Base-by-base conservation (phyloP, 2,329 filamentous ascomycete species). In the Shiraia bambusicola region DNA sequence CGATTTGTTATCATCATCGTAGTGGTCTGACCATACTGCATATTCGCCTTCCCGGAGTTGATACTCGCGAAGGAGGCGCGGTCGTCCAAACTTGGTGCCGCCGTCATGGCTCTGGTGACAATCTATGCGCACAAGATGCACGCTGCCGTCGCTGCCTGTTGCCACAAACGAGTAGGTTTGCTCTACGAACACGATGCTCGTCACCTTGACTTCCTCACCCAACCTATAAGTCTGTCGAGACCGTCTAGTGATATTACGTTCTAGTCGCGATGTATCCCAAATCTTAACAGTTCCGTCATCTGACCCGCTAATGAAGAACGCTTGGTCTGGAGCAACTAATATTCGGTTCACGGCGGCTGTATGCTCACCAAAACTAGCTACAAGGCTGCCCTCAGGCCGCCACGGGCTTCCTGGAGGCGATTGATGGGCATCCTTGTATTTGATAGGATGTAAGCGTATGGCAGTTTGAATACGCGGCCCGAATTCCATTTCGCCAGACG, bases 151-250 rank as follows among this genome's bases (percentile, higher is more conserved):
- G 33, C 81, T 89, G 4, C 88, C 91, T 37, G 88, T 93, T 61
- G 88, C 95, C 47, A 95, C 78, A 63, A 98, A 97, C 15, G 88
- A 91, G 66, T 97, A 90, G 0, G 91, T 95, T 53, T 90, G 87
- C 61, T 97, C 91, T 28, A 98, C 82, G 63, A 98, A 97, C 55
- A 88, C 91, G 15, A 98, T 69, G 11, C 88, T 84, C 22, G 88
- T 83, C 2, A 97, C 86, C 45, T 82, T 86, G 0, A 84, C 79
- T 2, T 84, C 86, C 1, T 80, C 70, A 0, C 78, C 79, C 56
- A 96, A 88, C 42, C 78, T 84, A 69, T 96, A 86, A 0, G 88
- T 94, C 61, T 94, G 88, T 15, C 92, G 80, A 19, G 93, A 90
- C 30, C 90, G 82, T 58, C 95, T 87, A 0, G 88, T 86, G 35